Conservation (phyloP, 2,329 filamentous ascomycete genomes). For the Thelonectria rubi region DNA sequence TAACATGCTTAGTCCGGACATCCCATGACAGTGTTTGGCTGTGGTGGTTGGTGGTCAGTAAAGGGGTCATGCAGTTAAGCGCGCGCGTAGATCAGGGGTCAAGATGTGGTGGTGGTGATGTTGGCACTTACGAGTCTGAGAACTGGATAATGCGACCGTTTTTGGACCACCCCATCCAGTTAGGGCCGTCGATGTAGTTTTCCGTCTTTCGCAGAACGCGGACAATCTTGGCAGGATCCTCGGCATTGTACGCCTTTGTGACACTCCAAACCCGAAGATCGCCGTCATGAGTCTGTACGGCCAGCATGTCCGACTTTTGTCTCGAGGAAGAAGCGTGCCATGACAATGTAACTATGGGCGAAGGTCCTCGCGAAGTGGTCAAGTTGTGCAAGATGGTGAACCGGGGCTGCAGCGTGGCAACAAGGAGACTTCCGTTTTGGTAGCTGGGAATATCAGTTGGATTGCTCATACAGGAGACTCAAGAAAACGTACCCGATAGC, state of each 20-base stretch:
- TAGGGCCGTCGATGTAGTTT: conserved; percentile 76
- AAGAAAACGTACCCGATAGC: conserved; percentile 79
- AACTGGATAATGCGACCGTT: conserved; percentile 95
- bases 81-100: conserved; percentile 53
- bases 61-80: conserved; percentile 50
- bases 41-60: conserved; percentile 46
- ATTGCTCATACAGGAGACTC: not conserved
- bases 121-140: conserved; percentile 79
- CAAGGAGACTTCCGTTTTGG: conserved; percentile 91
- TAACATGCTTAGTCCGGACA: conserved; percentile 96
- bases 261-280: conserved; percentile 97
- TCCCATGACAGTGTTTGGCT: conserved; percentile 96
- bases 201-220: conserved; percentile 85
- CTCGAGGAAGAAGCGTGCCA: conserved; percentile 98
- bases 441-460: conserved; percentile 67
- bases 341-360: conserved; percentile 83
- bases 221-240: conserved; percentile 86
- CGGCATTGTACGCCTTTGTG: conserved; percentile 76
- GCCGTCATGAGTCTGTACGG: conserved; percentile 89
- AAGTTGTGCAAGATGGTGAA: conserved; percentile 96
- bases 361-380: conserved; percentile 83
- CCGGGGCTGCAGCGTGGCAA: conserved; percentile 87
- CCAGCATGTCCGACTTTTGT: conserved; percentile 98
- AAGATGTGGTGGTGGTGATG: conserved; percentile 29
- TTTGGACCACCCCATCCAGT: conserved; percentile 99